Base-by-base conservation (phyloP, 2,329 filamentous ascomycete species). In the Septoria linicola region DNA sequence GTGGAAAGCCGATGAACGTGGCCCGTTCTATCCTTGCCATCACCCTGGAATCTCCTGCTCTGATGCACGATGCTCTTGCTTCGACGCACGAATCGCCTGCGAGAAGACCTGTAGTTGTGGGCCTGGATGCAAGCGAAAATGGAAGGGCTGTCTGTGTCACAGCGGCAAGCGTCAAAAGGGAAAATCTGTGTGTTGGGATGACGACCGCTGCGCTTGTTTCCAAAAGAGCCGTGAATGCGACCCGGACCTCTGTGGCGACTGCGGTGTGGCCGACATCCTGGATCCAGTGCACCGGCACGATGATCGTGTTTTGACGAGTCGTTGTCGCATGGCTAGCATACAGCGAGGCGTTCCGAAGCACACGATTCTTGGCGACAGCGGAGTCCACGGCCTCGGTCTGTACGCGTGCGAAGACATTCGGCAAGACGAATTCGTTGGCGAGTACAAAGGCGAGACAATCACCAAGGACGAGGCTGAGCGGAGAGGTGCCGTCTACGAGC, bases 381-480 rank as follows among this genome's bases (percentile, higher is more conserved):
- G 82, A 54, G 79, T 91, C 2, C 81, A 85, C 48, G 88, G 88
- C 0, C 89, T 89, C 57, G 89, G 88, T 0, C 74, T 93, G 0
- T 92, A 87, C 64, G 78, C 84, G 1, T 84, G 83, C 3, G 83
- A 89, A 63, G 74, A 82, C 48, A 82, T 89, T 54, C 73, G 73
- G 3, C 76, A 80, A 53, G 82, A 84, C 45, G 84, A 87, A n/a
- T 92, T 87, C 59, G 76, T 93, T 14, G 85, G 87, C 25, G 89
- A 93, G 66, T 93, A 93, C 66, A 82, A 83, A 1, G 89, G 89
- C 40, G 89, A 93, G 66, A 75, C 89, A 8, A 84, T 92, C 51
- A 83, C 81, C 3, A 79, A 81, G 32, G 77, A 83, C 41, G 87
- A 91, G 66, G 82, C 82, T 3, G 81, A 88, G 19, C 80, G 87